Evolutionary conservation across 1,284 basidiomycete genomes (phyloP), one percentile per base, ranked within the genome.

Genomic region (Sanghuangporus weigelae): DNA sequence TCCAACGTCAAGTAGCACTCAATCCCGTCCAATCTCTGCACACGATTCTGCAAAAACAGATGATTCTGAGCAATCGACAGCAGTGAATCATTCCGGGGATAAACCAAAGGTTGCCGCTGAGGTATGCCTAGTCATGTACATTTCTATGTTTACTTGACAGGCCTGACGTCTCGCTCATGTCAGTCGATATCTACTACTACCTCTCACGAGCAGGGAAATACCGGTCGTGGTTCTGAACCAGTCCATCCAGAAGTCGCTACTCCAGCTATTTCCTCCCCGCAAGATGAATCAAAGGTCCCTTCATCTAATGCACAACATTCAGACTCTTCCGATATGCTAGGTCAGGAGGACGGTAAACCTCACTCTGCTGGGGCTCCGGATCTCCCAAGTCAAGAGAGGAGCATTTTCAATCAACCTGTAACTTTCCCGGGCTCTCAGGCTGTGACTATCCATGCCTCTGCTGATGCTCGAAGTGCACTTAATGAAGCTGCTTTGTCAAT

Each of bases 31-130:
- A 31, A 49, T 40, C 11, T 51, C 68, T 48, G 42, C 67, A 62
- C 48, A 67, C 63, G 67, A 60, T 60, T 67, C 67, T 39, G 60
- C 26, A 38, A 57, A 50, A 26, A 11, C 56, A 26, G 48, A 26
- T 67, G 62, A 63, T 31, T 67, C 70, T 42, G 49, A 35, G 19
- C 51, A 26, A 6, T n/a, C 23, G 14, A 23, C 16, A 31, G 6
- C 40, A 49, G 57, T 49, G 19, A 36, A 38, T 31, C 57, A 49
- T 36, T 3, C 10, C 19, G 7, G 26, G 10, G 59, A 60, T 16
- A 60, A n/a, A 23, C 7, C 12, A 3, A 40, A 23, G 12, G 16
- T 16, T 16, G 44, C 19, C 21, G 7, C 44, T 40, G 14, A 49
- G 44, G 49, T 51, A 31, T 23, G 42, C 11, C 12, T 23, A 35